Percentiles rank a stretch among this genome's conserved stretches.
Evolutionary conservation across 495 filamentous ascomycete species (phyloP).

Genomic region (Diplogelasinospora grovesii): DNA sequence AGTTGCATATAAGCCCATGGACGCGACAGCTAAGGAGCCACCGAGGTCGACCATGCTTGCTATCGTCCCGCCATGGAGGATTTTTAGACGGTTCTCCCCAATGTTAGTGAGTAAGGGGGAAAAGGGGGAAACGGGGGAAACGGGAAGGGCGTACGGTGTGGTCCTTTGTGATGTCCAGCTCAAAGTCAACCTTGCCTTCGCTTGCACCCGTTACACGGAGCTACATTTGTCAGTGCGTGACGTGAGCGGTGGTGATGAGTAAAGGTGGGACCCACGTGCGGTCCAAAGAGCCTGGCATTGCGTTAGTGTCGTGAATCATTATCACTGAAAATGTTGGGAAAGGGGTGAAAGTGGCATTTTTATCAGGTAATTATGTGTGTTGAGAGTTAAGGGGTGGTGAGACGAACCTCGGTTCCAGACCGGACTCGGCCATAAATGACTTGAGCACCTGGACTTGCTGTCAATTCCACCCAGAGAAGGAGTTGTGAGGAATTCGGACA

Average conservation of each 20-base stretch:
- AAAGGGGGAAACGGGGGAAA: too few species aligned
- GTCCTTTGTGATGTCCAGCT: conserved; percentile 75
- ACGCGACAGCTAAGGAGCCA: conserved; percentile 88
- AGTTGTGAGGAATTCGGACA: conserved; percentile 3
- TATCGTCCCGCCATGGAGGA: conserved; percentile 90
- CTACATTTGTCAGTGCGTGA: conserved; percentile 45
- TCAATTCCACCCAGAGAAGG: not conserved
- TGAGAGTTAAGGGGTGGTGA: too few species aligned
- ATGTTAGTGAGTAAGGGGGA: conserved; percentile 3
- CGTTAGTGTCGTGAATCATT: too few species aligned
- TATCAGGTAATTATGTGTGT: too few species aligned
- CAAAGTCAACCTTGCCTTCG: conserved; percentile 80
- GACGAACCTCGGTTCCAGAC: conserved; percentile 76
- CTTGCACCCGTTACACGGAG: conserved; percentile 68
- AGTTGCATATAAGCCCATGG: conserved; percentile 76
- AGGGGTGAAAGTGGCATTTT: too few species aligned
- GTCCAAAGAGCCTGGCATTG: conserved; percentile 36
- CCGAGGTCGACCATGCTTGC: conserved; percentile 95
- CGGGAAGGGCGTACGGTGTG: conserved; percentile 62
- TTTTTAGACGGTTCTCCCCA: conserved; percentile 74
- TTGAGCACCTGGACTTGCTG: conserved; percentile 55
- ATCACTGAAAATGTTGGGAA: not conserved
- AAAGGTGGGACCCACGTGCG: conserved; percentile 27
- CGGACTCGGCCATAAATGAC: conserved; percentile 77
- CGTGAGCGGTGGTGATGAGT: not conserved